Base-by-base conservation (phyloP, 116 monocot genomes). In the Dioscorea cayenensis region DNA sequence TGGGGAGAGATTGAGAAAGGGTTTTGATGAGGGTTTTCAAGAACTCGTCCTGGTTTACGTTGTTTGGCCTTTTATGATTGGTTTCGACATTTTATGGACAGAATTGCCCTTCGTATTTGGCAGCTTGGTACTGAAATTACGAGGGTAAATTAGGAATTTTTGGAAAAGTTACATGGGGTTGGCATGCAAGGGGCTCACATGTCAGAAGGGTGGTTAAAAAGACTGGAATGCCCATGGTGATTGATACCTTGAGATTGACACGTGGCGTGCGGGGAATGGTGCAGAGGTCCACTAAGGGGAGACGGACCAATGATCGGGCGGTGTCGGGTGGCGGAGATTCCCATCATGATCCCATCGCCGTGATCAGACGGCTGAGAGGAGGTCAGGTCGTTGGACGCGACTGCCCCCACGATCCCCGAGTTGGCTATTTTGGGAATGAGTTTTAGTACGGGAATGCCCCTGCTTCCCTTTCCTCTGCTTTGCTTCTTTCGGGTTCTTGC, bases 301-400 rank as follows among this genome's bases (percentile, higher is more conserved):
- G 25, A 25, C 10, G 22, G 49, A 16, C 66, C 59, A 74, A 64
- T 66, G 20, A 74, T 51, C 43, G 43, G 43, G 7, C 43, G 43
- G 49, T 28, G 32, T 20, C 21, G 18, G 36, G 60, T 5, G 10
- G n/a, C 60, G 60, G 14, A 12, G 10, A 14, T 9, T 22, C 51
- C 49, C 55, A 28, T 17, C 23, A 28, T 52, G 70, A 7, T 27
- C 28, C 49, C 49, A 67, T 43, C 43, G 48, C 0, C 1, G 43
- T 43, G 71, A 72, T 72, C 72, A 48, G 63, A 72, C 72, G 72
- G 72, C 63, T 43, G 72, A 38, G 7, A 23, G 20, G 63, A 28
- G 5, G n/a, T 55, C n/a, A 55, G 65, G 28, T 36, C 2, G 32
- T 36, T 17, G 13, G 32, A 9, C 19, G 20, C 20, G 36, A 7